These are phyloP conservation scores for Calonectria montana DNA, from an alignment of 2,329 filamentous ascomycete genomes.

Conservation along the genomic window DNA sequence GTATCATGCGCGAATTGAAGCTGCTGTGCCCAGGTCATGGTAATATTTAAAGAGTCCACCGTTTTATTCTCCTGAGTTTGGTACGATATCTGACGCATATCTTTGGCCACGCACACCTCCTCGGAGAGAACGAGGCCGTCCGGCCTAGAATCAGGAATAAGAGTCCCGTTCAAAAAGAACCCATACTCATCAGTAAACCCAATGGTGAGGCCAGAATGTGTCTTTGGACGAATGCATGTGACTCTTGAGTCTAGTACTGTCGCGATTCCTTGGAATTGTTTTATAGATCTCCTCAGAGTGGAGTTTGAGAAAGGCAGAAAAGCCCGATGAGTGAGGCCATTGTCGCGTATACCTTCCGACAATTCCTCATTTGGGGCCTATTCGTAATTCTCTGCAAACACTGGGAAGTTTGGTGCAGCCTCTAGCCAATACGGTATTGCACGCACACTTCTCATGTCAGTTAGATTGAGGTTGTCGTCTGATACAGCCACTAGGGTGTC, in stretches of 20 bases:
- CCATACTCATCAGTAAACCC: neutral
- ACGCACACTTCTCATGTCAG: neutral
- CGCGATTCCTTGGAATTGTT: neutral
- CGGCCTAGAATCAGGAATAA: neutral
- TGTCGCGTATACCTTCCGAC: neutral
- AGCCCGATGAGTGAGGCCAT: conserved; percentile 7
- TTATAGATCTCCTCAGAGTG: conserved; percentile 1
- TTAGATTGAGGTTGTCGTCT: neutral
- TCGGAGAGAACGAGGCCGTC: neutral
- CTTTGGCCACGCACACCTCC: neutral
- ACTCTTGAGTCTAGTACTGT: conserved; percentile 9
- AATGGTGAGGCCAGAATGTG: neutral
- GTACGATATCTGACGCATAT: neutral
- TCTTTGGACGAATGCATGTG: neutral
- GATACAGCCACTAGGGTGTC: neutral
- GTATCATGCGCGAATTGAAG: conserved; percentile 4
- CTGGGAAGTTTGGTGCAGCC: conserved; percentile 3
- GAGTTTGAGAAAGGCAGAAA: conserved; percentile 7
- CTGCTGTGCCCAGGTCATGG: conserved; percentile 4
- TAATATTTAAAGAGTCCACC: neutral
- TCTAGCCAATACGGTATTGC: conserved; percentile 3
- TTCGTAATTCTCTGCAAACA: conserved; percentile 5
- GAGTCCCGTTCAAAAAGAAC: conserved; percentile 5
- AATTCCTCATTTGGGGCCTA: neutral
- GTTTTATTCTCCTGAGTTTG: neutral